A percentile compares a stretch with the other conserved stretches of the same genome.
Conservation (phyloP, 164 flowering plant genomes). For the Aristolochia contorta region DNA sequence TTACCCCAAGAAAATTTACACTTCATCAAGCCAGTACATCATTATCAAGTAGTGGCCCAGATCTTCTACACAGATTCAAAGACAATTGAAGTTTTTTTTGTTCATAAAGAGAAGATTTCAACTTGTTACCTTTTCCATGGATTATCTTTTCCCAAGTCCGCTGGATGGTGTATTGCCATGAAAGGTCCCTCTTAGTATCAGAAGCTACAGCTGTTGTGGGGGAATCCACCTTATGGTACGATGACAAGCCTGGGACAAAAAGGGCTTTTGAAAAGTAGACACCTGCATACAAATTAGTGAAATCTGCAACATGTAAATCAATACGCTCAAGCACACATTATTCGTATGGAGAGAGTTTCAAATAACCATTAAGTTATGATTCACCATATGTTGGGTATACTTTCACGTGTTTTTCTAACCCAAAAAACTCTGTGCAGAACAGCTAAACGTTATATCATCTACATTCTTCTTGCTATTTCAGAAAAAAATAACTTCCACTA, state of each 20-base stretch:
- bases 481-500: no score
- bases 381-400: no score
- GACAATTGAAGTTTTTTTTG: background rate
- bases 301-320: no score
- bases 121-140: slow-evolving; percentile 45
- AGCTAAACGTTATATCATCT: no score
- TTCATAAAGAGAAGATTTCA: no score
- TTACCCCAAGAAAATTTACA: background rate
- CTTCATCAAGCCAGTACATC: background rate
- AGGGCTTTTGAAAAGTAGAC: slow-evolving; percentile 64
- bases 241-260: slow-evolving; percentile 75
- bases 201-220: slow-evolving; percentile 34
- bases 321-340: no score
- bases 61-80: no score
- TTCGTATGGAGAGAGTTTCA: no score
- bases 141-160: slow-evolving; percentile 68
- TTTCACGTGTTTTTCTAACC: no score
- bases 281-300: slow-evolving; percentile 29
- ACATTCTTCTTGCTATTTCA: no score
- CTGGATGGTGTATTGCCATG: slow-evolving; percentile 78
- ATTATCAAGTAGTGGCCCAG: background rate
- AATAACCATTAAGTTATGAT: no score
- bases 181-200: slow-evolving; percentile 36
- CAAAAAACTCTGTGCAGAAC: no score
- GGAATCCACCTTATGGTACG: slow-evolving; percentile 72